A percentile compares a stretch with the other conserved stretches of the same genome.
phyloP scores from a whole-genome alignment of 208 protist species.

The Leptomonas seymouri region DNA sequence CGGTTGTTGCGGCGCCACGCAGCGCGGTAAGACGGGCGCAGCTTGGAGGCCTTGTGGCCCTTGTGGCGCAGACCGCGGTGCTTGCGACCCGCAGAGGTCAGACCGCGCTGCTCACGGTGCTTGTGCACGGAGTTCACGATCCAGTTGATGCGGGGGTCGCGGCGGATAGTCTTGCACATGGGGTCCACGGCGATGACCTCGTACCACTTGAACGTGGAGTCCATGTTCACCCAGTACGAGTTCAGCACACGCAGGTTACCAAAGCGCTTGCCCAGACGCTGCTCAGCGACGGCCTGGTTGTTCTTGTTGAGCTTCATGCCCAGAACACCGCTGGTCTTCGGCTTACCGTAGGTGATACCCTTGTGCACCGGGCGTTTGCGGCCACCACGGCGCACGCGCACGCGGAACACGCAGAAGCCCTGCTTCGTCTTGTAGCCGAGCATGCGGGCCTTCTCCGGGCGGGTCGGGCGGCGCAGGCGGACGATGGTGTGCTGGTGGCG shows the following conservation, averaged over 20 bases:
- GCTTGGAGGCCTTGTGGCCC: slow-evolving; percentile 95
- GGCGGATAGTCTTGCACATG: slow-evolving; percentile 97
- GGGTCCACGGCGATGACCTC: slow-evolving; percentile 99
- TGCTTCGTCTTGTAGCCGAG: slow-evolving; percentile 99
- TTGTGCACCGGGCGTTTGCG: slow-evolving; percentile 97
- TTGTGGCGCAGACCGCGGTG: slow-evolving; percentile 97
- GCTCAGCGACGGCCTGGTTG: slow-evolving; percentile 97
- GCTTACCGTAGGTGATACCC: slow-evolving; percentile 99
- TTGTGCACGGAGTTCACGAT: slow-evolving; percentile 97
- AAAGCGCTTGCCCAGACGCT: slow-evolving; percentile 96
- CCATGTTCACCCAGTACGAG: slow-evolving; percentile 99
- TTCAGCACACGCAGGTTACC: slow-evolving; percentile 99
- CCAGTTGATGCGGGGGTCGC: slow-evolving; percentile 99
- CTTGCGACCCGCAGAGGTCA: slow-evolving; percentile 98
- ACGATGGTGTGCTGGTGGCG: slow-evolving; percentile 95
- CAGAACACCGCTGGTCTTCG: slow-evolving; percentile 97
- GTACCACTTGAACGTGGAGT: slow-evolving; percentile 98
- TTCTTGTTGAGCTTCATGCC: slow-evolving; percentile 97
- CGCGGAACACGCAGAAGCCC: slow-evolving; percentile 99
- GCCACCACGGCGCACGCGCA: slow-evolving; percentile 98
- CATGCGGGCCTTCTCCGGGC: slow-evolving; percentile 99
- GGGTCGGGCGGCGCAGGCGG: slow-evolving; percentile 95
- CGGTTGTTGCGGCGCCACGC: slow-evolving; percentile 99
- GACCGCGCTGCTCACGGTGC: slow-evolving; percentile 98
- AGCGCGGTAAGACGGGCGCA: slow-evolving; percentile 95